These are phyloP conservation scores for Colletotrichum australisinense DNA, from an alignment of 2,329 filamentous ascomycete genomes.

Conservation along the genomic window DNA sequence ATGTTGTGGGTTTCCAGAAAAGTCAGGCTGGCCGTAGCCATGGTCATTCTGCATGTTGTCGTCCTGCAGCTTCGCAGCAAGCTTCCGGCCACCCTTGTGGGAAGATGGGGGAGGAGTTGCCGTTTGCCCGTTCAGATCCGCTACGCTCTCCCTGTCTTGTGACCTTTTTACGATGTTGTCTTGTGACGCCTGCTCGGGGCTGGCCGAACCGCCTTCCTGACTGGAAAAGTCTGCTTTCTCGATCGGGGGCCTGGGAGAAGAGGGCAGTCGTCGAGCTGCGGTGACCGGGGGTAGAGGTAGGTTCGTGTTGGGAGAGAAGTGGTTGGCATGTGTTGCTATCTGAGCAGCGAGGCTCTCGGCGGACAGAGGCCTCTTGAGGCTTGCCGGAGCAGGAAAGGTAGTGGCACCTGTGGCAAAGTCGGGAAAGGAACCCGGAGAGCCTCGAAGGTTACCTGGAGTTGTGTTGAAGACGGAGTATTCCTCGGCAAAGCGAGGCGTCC, in stretches of 20 bases:
- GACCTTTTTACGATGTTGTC: slow-evolving; percentile 56
- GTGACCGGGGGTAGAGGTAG: slow-evolving; percentile 70
- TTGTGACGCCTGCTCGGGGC: slow-evolving; percentile 36
- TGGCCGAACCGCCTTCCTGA: slow-evolving; percentile 44
- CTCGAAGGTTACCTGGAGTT: slow-evolving; percentile 69
- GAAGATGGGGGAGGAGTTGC: slow-evolving; percentile 70
- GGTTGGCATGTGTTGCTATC: slow-evolving; percentile 71
- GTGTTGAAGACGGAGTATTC: slow-evolving; percentile 75
- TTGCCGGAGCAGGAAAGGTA: slow-evolving; percentile 48
- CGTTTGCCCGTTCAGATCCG: slow-evolving; percentile 59
- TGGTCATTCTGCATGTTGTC: slow-evolving; percentile 69
- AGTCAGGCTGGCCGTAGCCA: slow-evolving; percentile 63
- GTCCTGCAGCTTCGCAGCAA: slow-evolving; percentile 60
- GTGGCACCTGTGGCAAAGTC: slow-evolving; percentile 51
- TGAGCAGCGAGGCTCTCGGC: slow-evolving; percentile 60
- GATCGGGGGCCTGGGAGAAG: slow-evolving; percentile 62
- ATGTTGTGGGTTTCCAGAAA: slow-evolving; percentile 61
- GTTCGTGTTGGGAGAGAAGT: slow-evolving; percentile 65
- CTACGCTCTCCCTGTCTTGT: slow-evolving; percentile 53
- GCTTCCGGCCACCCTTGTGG: slow-evolving; percentile 65
- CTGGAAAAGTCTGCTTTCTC: slow-evolving; percentile 44
- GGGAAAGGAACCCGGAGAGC: slow-evolving; percentile 56
- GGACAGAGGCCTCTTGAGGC: slow-evolving; percentile 64
- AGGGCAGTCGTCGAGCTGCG: slow-evolving; percentile 66
- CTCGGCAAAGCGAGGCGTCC: slow-evolving; percentile 72